Evolutionary conservation across 2,329 filamentous ascomycete species (phyloP).

Genomic region (Exophiala mesophila): DNA sequence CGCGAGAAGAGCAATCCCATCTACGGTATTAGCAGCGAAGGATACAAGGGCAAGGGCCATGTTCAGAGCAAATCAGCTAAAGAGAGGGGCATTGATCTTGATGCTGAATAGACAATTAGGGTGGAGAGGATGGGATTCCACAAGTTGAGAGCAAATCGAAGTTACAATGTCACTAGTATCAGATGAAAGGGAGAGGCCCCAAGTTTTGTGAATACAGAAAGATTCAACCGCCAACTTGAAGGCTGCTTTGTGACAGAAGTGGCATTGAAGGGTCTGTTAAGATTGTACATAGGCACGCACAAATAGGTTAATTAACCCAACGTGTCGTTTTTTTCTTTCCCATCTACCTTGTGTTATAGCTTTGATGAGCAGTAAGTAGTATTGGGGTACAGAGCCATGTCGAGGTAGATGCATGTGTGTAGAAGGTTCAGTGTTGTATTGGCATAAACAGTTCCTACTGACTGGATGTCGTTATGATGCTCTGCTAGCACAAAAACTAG

Average conservation of each 20-base stretch:
- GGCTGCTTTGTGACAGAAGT: neutral
- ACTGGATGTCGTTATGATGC: no score
- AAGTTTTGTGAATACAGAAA: constrained; percentile 20
- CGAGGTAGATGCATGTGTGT: no score
- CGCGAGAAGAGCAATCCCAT: constrained; percentile 80
- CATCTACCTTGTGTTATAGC: no score
- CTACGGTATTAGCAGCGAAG: constrained; percentile 73
- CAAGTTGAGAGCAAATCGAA: constrained; percentile 2
- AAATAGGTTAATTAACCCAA: constrained; percentile 11
- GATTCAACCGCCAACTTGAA: neutral
- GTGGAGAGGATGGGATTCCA: no score
- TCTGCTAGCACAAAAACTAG: no score
- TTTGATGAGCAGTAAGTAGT: no score
- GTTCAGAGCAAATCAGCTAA: constrained; percentile 58
- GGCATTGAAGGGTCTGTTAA: constrained; percentile 10
- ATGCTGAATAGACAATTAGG: constrained; percentile 24
- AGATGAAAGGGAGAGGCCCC: constrained; percentile 12
- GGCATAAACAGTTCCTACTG: no score
- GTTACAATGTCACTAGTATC: constrained; percentile 19
- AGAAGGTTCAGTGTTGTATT: no score
- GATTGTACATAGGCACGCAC: constrained; percentile 18
- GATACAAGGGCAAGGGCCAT: constrained; percentile 72
- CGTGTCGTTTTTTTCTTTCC: no score
- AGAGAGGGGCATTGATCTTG: constrained; percentile 27
- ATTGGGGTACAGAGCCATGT: no score